Evolutionary conservation across 2,329 filamentous ascomycete species (phyloP).

Genomic region (Penicillium hesseltinei): DNA sequence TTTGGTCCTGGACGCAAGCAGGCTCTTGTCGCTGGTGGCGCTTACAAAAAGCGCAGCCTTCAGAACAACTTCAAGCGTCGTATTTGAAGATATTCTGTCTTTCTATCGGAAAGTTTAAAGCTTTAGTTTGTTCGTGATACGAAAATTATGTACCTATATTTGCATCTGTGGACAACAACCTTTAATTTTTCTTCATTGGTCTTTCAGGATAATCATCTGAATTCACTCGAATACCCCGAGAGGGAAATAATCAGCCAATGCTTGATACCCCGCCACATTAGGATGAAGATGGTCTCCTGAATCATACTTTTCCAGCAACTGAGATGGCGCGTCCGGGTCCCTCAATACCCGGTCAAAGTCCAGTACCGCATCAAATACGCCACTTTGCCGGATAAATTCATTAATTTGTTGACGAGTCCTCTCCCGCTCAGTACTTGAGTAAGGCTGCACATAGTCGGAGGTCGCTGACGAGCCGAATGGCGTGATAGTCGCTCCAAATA

Average conservation of each 20-base stretch:
- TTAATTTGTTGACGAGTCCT: conserved; percentile 59
- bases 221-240: conserved; percentile 49
- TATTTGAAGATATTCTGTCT: background rate
- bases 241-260: conserved; percentile 59
- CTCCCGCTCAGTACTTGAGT: conserved; percentile 56
- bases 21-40: conserved; percentile 20
- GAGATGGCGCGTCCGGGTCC: conserved; percentile 50
- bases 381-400: conserved; percentile 57
- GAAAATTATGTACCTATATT: background rate
- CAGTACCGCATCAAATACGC: conserved; percentile 58
- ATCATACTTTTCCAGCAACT: conserved; percentile 54
- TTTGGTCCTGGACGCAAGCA: conserved; percentile 51
- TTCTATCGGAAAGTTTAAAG: background rate
- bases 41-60: conserved; percentile 22
- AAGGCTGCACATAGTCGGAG: conserved; percentile 47
- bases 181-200: background rate
- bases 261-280: conserved; percentile 58
- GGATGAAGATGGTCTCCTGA: conserved; percentile 66
- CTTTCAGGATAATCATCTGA: background rate
- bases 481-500: conserved; percentile 66
- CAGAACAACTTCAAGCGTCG: conserved; percentile 8
- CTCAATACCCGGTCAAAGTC: conserved; percentile 62
- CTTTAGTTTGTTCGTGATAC: background rate
- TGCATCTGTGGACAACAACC: background rate
- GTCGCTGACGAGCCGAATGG: conserved; percentile 52